These are phyloP conservation scores for Mixia osmundae DNA, from an alignment of 1,284 basidiomycete genomes.

Conservation along the genomic window DNA sequence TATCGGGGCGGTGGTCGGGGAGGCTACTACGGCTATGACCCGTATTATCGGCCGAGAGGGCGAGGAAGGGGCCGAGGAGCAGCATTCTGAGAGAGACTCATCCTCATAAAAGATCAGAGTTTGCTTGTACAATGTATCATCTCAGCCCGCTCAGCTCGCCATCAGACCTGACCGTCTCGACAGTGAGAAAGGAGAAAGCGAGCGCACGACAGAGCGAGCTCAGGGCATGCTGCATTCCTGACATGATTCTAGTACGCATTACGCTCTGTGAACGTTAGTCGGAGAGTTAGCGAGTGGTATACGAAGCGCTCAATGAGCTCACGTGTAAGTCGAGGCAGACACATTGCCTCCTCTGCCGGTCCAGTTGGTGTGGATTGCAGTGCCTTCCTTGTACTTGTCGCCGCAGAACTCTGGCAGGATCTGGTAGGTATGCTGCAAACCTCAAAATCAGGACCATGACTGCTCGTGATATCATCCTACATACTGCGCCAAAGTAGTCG, in stretches of 20 bases:
- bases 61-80: constrained; percentile 4
- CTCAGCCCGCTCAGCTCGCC: too few species aligned
- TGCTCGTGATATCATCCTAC: constrained; percentile 2
- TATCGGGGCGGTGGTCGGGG: constrained; percentile 41
- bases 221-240: too few species aligned
- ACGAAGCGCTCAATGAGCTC: too few species aligned
- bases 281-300: too few species aligned
- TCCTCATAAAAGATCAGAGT: too few species aligned
- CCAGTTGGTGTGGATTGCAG: constrained; percentile 54
- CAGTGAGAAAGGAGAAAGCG: too few species aligned
- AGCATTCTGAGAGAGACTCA: too few species aligned
- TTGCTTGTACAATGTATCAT: too few species aligned
- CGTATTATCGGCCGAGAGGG: constrained; percentile 3
- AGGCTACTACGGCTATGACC: constrained; percentile 8
- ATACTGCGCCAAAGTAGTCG: not conserved
- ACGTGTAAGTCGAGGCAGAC: constrained; percentile 74
- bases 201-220: too few species aligned
- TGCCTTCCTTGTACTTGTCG: constrained; percentile 45
- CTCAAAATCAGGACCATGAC: not conserved
- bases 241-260: too few species aligned
- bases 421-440: not conserved
- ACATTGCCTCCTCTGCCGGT: constrained; percentile 75
- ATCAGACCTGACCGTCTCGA: too few species aligned
- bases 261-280: too few species aligned
- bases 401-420: constrained; percentile 62